These are phyloP conservation scores for Thielaviopsis cerberus DNA, from an alignment of 2,329 filamentous ascomycete species.

Conservation along the genomic window DNA sequence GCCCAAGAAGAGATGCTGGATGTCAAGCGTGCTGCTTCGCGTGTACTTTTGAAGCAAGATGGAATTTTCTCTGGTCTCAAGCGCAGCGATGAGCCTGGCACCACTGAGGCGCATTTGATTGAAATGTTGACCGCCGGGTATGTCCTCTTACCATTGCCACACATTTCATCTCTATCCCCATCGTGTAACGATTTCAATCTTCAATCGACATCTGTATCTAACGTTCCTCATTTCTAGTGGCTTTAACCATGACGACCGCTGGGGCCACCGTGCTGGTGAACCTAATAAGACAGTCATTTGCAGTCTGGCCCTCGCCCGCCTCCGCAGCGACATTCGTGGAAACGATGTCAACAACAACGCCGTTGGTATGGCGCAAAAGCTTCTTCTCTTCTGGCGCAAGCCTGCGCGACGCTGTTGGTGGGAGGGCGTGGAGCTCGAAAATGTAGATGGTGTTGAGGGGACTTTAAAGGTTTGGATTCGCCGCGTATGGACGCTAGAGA, in stretches of 20 bases:
- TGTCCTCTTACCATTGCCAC: conserved; percentile 19
- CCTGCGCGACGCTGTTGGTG: conserved; percentile 94
- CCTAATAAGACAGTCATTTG: conserved; percentile 98
- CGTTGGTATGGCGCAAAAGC: conserved; percentile 95
- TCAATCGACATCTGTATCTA: conserved; percentile 4
- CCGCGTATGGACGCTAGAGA: conserved; percentile 94
- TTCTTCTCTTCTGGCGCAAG: conserved; percentile 94
- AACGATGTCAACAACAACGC: conserved; percentile 56
- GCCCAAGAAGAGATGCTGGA: conserved; percentile 81
- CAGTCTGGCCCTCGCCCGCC: conserved; percentile 77
- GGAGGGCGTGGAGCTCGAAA: conserved; percentile 84
- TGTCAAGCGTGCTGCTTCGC: conserved; percentile 80
- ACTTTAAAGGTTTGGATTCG: conserved; percentile 96
- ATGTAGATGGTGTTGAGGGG: conserved; percentile 77
- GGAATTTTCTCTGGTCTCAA: conserved; percentile 92
- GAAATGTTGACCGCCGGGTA: conserved; percentile 98
- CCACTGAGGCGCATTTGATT: conserved; percentile 93
- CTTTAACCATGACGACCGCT: conserved; percentile 86
- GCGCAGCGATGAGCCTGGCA: conserved; percentile 87
- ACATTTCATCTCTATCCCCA: neutral
- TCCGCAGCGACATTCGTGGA: conserved; percentile 81
- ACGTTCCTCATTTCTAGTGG: conserved; percentile 38
- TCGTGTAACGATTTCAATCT: neutral
- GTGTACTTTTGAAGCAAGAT: conserved; percentile 68
- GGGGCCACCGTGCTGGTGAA: conserved; percentile 94